phyloP scores from a whole-genome alignment of 352 stramenopile species.

The Saprolegnia parasitica region DNA sequence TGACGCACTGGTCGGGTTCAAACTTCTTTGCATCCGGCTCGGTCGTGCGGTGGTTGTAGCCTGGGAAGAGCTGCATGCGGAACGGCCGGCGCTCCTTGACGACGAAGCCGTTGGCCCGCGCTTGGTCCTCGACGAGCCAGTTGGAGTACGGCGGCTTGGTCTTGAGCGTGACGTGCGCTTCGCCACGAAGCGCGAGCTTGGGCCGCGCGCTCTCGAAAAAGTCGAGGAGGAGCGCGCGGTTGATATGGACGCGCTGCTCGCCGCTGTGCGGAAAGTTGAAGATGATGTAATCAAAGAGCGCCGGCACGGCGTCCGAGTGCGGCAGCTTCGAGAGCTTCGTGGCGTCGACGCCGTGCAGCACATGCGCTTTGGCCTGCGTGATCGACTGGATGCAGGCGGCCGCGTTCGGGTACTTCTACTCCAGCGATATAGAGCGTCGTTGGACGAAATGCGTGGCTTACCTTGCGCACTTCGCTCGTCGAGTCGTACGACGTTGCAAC shows the following conservation, averaged over 20 bases:
- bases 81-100: slow-evolving; percentile 74
- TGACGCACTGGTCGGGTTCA: slow-evolving; percentile 73
- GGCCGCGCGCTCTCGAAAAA: slow-evolving; percentile 80
- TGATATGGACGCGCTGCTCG: slow-evolving; percentile 84
- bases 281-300: slow-evolving; percentile 78
- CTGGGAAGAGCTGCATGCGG: slow-evolving; percentile 63
- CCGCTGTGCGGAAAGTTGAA: slow-evolving; percentile 89
- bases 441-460: neutral
- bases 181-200: slow-evolving; percentile 51
- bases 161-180: slow-evolving; percentile 84
- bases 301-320: slow-evolving; percentile 30
- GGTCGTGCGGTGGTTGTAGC: slow-evolving; percentile 85
- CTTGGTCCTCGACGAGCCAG: slow-evolving; percentile 83
- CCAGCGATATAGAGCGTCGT: neutral
- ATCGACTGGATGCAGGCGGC: slow-evolving; percentile 61
- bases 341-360: slow-evolving; percentile 77
- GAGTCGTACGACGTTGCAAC: slow-evolving; percentile 81
- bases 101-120: slow-evolving; percentile 59
- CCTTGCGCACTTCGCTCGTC: slow-evolving; percentile 40
- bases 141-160: slow-evolving; percentile 82
- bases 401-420: slow-evolving; percentile 75
- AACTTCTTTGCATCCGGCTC: slow-evolving; percentile 81
- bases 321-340: slow-evolving; percentile 66
- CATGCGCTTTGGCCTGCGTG: slow-evolving; percentile 36
- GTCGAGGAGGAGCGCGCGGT: slow-evolving; percentile 66